A percentile compares a stretch with the other conserved stretches of the same genome.
These are phyloP conservation scores for Fusarium nygamai DNA, from an alignment of 2,329 filamentous ascomycete species.

Conservation along the genomic window DNA sequence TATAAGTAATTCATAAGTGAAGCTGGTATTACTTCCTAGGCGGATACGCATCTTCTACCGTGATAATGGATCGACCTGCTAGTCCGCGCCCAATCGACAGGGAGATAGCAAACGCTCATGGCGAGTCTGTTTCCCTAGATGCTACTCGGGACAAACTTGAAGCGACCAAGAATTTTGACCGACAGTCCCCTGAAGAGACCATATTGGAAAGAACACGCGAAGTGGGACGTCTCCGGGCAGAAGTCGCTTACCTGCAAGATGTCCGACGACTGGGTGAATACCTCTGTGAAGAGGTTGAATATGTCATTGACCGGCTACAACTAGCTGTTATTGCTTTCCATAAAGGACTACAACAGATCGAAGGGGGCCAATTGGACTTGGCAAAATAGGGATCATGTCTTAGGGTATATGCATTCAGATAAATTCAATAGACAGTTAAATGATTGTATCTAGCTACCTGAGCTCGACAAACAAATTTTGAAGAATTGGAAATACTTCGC, in stretches of 20 bases:
- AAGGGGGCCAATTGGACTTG: not conserved
- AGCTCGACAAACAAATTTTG: not conserved
- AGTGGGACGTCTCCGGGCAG: conserved; percentile 2
- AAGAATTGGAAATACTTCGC: not conserved
- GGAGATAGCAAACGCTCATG: not conserved
- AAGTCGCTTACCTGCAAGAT: conserved; percentile 7
- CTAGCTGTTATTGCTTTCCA: conserved; percentile 8
- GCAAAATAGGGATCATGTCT: not conserved
- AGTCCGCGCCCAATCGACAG: conserved; percentile 8
- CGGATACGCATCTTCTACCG: not conserved
- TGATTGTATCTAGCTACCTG: not conserved
- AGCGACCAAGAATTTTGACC: not conserved
- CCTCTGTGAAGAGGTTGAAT: conserved; percentile 15
- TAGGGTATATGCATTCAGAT: not conserved
- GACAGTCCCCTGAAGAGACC: not conserved
- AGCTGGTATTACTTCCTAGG: not conserved
- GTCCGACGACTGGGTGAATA: conserved; percentile 2
- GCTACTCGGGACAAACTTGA: conserved; percentile 1
- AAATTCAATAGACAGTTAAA: not conserved
- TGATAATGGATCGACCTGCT: conserved; percentile 15
- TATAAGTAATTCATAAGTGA: not conserved
- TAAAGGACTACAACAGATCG: conserved; percentile 1
- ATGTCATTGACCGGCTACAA: conserved; percentile 6
- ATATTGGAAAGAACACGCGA: conserved; percentile 3
- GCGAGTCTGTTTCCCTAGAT: conserved; percentile 4